Evolutionary conservation across 805 yeast species (phyloP).

Genomic region (Saturnispora sanitii): DNA sequence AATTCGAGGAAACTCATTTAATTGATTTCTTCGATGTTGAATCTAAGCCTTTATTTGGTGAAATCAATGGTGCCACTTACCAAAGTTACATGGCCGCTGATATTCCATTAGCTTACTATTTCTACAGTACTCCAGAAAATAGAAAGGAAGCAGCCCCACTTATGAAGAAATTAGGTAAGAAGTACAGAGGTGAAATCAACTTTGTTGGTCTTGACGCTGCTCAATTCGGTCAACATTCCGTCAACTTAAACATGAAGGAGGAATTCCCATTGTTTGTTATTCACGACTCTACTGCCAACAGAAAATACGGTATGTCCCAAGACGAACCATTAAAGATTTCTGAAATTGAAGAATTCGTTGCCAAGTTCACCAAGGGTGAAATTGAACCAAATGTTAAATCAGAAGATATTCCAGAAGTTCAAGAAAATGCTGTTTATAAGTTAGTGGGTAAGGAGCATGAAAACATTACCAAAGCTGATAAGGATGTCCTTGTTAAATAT

Average conservation of each 20-base stretch:
- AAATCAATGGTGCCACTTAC: constrained; percentile 74
- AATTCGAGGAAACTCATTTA: constrained; percentile 31
- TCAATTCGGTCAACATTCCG: constrained; percentile 78
- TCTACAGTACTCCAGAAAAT: constrained; percentile 63
- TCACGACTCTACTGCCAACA: constrained; percentile 58
- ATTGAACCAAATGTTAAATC: constrained; percentile 70
- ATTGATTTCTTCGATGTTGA: constrained; percentile 46
- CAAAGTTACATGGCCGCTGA: constrained; percentile 59
- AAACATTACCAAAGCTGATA: constrained; percentile 47
- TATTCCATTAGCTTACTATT: constrained; percentile 79
- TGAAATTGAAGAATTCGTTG: constrained; percentile 52
- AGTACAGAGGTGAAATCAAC: constrained; percentile 69
- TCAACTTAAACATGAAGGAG: constrained; percentile 71
- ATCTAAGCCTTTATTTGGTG: constrained; percentile 78
- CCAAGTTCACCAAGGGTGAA: constrained; percentile 52
- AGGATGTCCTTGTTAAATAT: constrained; percentile 81
- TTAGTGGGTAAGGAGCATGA: constrained; percentile 82
- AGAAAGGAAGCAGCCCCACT: constrained; percentile 43
- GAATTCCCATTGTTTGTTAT: constrained; percentile 86
- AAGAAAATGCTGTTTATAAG: constrained; percentile 57
- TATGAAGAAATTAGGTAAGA: constrained; percentile 58
- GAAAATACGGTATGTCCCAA: constrained; percentile 74
- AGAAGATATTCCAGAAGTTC: constrained; percentile 76
- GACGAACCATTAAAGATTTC: constrained; percentile 37
- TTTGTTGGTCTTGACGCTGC: constrained; percentile 84